Percentiles rank a stretch among this genome's conserved stretches.
These are phyloP conservation scores for Chloropicon primus DNA, from an alignment of 139 green algal genomes.

Conservation along the genomic window DNA sequence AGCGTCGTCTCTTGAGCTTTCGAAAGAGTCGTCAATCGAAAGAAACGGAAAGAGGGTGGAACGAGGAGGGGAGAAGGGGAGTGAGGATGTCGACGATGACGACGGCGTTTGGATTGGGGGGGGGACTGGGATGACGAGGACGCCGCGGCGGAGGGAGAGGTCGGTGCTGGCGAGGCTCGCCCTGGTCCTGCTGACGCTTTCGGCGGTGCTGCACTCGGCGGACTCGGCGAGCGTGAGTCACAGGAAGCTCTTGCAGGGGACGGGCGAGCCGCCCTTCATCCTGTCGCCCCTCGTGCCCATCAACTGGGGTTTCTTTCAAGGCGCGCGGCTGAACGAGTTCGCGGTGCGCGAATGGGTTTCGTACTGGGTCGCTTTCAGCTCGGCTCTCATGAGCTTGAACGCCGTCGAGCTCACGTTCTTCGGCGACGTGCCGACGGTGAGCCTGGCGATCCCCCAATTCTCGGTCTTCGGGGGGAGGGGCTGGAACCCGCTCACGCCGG, in stretches of 20 bases:
- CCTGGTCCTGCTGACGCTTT: not conserved
- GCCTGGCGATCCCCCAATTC: not conserved
- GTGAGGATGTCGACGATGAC: too few species aligned
- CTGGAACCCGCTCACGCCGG: too few species aligned
- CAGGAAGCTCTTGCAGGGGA: not conserved
- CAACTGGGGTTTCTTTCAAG: not conserved
- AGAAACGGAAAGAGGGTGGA: too few species aligned
- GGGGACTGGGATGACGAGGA: too few species aligned
- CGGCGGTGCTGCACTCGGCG: not conserved
- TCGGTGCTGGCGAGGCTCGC: not conserved
- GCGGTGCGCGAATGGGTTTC: too few species aligned
- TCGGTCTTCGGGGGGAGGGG: not conserved
- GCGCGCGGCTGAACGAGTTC: not conserved
- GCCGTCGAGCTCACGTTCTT: not conserved
- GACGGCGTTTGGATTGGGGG: too few species aligned
- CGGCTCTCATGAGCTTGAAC: not conserved
- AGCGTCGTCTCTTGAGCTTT: too few species aligned
- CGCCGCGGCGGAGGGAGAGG: too few species aligned
- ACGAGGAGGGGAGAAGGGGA: too few species aligned
- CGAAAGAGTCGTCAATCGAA: too few species aligned
- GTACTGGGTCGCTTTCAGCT: not conserved
- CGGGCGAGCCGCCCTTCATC: not conserved
- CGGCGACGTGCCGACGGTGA: not conserved
- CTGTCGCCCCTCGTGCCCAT: not conserved
- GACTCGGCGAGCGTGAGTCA: not conserved